Conservation (phyloP, 441 rosid species). For the Hypseocharis bilobata region DNA sequence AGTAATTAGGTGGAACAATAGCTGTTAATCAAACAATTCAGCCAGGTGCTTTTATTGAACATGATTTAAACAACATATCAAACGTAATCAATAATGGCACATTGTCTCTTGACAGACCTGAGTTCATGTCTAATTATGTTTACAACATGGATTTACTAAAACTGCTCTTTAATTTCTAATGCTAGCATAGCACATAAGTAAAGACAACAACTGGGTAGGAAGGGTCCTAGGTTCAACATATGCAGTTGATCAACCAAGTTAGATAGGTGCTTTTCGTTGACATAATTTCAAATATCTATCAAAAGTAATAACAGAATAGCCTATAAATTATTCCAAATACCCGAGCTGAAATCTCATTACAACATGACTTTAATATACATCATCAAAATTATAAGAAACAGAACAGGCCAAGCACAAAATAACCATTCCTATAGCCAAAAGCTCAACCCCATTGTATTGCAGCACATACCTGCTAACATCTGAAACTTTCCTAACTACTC, state of each 20-base stretch:
- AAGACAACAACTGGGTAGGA: neutral
- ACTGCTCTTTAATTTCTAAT: too few species aligned
- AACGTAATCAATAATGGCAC: too few species aligned
- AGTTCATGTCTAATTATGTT: too few species aligned
- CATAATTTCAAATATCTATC: neutral
- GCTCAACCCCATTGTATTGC: constrained; percentile 28
- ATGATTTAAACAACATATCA: too few species aligned
- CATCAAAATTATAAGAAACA: neutral
- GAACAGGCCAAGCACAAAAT: neutral
- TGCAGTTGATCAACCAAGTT: neutral
- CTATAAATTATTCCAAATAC: too few species aligned
- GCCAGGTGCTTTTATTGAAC: too few species aligned
- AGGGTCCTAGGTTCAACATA: neutral
- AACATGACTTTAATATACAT: neutral
- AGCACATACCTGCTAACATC: constrained; percentile 32
- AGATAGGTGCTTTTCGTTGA: neutral
- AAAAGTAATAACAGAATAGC: neutral
- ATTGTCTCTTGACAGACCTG: neutral
- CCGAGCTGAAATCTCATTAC: neutral
- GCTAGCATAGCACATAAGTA: neutral
- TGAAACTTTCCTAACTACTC: too few species aligned
- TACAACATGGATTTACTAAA: too few species aligned
- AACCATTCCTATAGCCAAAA: constrained; percentile 28
- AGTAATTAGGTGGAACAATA: too few species aligned
- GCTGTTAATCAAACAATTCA: too few species aligned